Evolutionary conservation across 345 rosid genomes (phyloP).

Genomic region (Eutrema yunnanense): DNA sequence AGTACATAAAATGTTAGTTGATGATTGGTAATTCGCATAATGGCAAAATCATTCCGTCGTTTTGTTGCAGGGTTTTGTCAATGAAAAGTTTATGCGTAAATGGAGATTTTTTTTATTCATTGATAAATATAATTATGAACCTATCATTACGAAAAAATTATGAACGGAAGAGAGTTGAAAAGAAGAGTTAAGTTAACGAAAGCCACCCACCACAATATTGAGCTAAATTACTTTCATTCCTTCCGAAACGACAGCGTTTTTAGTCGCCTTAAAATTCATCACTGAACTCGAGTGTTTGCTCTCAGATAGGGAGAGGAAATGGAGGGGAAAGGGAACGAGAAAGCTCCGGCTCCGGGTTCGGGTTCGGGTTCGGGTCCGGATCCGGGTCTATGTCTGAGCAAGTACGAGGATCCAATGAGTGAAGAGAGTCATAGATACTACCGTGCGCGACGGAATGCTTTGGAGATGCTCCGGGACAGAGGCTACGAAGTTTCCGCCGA

Average conservation of each 20-base stretch:
- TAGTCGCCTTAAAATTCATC: not conserved
- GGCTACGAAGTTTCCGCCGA: conserved; percentile 58
- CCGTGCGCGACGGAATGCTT: conserved; percentile 57
- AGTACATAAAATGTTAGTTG: not conserved
- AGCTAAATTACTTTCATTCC: not conserved
- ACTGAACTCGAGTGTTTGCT: not conserved
- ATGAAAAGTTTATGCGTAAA: not conserved
- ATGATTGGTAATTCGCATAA: not conserved
- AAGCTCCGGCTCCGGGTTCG: not conserved
- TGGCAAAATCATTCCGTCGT: not conserved
- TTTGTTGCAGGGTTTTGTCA: not conserved
- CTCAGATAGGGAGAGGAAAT: conserved; percentile 13
- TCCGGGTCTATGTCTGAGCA: conserved; percentile 39
- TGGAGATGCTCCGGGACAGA: conserved; percentile 84
- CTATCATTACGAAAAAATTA: not conserved
- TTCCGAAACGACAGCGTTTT: conserved; percentile 7
- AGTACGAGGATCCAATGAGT: conserved; percentile 52
- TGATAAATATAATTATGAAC: not conserved
- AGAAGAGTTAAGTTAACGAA: no score
- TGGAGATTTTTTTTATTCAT: not conserved
- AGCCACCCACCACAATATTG: no score
- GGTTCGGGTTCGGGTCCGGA: not conserved
- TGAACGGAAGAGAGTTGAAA: no score
- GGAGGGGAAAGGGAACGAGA: conserved; percentile 27
- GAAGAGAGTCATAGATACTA: conserved; percentile 66